Evolutionary conservation across 1,284 basidiomycete genomes (phyloP).

Genomic region (Trichosporon sp.): DNA sequence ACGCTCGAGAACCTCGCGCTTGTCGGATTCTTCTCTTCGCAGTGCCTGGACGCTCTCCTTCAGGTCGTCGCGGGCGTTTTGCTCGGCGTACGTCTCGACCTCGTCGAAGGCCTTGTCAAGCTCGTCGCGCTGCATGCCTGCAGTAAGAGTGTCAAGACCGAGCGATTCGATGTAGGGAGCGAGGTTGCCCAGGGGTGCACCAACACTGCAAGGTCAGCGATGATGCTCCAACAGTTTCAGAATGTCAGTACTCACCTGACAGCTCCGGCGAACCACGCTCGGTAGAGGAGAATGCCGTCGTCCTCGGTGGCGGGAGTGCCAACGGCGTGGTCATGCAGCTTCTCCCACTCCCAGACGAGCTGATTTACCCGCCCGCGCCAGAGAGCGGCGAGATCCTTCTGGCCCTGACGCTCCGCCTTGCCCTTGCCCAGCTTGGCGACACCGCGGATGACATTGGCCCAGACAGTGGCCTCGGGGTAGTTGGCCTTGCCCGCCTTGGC

Average conservation of each 20-base stretch:
- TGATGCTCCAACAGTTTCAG: background rate
- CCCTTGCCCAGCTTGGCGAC: slow-evolving; percentile 24
- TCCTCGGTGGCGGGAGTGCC: slow-evolving; percentile 17
- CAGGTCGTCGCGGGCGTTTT: slow-evolving; percentile 17
- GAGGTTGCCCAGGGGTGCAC: slow-evolving; percentile 25
- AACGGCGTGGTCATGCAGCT: background rate
- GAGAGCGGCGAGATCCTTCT: background rate
- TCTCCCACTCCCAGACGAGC: slow-evolving; percentile 31
- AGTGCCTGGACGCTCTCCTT: slow-evolving; percentile 21
- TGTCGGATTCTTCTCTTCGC: slow-evolving; percentile 22
- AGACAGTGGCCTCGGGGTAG: slow-evolving; percentile 39
- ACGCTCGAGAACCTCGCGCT: slow-evolving; percentile 23
- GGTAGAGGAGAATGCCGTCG: slow-evolving; percentile 42
- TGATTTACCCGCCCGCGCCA: slow-evolving; percentile 11
- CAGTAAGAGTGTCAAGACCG: slow-evolving; percentile 19
- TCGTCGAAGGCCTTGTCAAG: slow-evolving; percentile 28
- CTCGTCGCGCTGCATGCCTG: slow-evolving; percentile 25
- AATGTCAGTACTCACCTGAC: slow-evolving; percentile 26
- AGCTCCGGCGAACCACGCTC: slow-evolving; percentile 40
- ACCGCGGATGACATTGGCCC: slow-evolving; percentile 41
- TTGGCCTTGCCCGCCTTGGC: slow-evolving; percentile 14
- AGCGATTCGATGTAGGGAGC: slow-evolving; percentile 30
- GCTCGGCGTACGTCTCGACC: slow-evolving; percentile 23
- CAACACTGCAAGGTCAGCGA: slow-evolving; percentile 22
- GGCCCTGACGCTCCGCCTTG: background rate